Evolutionary conservation across 23 red algal genomes (phyloP).

Genomic region (Gracilaria gracilis): DNA sequence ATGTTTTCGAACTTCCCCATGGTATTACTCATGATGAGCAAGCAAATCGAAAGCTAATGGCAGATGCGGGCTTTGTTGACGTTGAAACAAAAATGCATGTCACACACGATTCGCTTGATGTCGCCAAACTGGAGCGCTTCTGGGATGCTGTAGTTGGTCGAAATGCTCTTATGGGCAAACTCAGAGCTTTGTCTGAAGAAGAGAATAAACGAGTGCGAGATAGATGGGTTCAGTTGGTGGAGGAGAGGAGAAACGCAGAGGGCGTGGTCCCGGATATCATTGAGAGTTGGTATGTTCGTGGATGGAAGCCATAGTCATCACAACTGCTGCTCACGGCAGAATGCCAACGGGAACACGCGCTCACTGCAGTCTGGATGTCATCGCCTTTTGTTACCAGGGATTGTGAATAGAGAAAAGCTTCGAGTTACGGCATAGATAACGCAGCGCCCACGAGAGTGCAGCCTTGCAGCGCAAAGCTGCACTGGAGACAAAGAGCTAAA

Average conservation of each 20-base stretch:
- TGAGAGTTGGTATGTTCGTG: conserved; percentile 60
- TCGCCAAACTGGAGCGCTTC: conserved; percentile 15
- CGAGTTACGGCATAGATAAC: no score
- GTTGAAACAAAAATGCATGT: not conserved
- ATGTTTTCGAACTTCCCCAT: conserved; percentile 30
- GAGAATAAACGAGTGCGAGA: not conserved
- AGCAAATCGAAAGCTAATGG: conserved; percentile 37
- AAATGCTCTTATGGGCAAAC: conserved; percentile 23
- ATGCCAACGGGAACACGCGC: not conserved
- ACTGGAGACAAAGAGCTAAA: no score
- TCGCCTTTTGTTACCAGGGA: no score
- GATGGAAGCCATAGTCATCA: conserved; percentile 17
- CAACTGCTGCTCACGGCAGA: not conserved
- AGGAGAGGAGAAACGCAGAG: conserved; percentile 21
- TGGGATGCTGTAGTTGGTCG: conserved; percentile 41
- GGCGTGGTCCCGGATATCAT: conserved; percentile 27
- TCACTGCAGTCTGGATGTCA: not conserved
- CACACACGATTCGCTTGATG: not conserved
- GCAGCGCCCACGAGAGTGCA: no score
- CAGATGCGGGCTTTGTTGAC: conserved; percentile 24
- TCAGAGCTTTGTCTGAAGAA: not conserved
- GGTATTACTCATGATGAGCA: conserved; percentile 25
- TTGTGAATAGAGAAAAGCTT: no score
- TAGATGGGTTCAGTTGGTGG: conserved; percentile 27
- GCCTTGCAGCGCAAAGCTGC: no score